Base-by-base conservation (phyloP, 2,329 filamentous ascomycete species). In the Aspergillus uvarum region DNA sequence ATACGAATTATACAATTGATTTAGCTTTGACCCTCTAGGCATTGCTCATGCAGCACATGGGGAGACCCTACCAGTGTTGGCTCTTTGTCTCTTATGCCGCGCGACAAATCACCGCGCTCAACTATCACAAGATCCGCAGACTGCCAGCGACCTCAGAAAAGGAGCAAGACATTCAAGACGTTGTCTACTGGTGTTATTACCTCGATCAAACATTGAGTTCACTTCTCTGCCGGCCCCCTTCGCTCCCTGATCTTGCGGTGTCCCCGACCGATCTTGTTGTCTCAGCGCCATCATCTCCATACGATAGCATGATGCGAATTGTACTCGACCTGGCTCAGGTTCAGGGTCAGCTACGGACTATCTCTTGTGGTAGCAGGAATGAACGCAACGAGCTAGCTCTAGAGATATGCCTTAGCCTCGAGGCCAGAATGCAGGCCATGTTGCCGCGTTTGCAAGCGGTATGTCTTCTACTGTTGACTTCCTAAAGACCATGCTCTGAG, bases 131-230 rank as follows among this genome's bases (percentile, higher is more conserved):
- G 19, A 57, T 63, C 4, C 19, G 48, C 7, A 58, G 42, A 10
- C 35, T 56, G 5, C 51, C 47, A 2, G 22, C 22, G 1, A 29
- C 35, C 31, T 63, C 60, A 16, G 51, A 59, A 6, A 3, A 21
- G 2, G 59, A 69, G 11, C 60, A 70, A 31, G 67, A 68, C 16
- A 64, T 67, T 6, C 53, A 62, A 14, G 64, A 57, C 32, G 65
- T 52, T 21, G 52, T 73, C 21, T 67, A 59, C 16, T 72, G 68
- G 67, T 72, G 69, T 51, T 72, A 67, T 47, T 71, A 68, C 32
- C 59, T 70, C 5, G 70, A 73, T 54, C 49, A 65, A 26, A 70
- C 66, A 1, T 59, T 72, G 14, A 68, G 71, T 55, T 53, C 67
- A 14, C 67, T 72, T 32, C 59, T 72, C 12, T 35, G 53, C 32